Evolutionary conservation across 2,329 filamentous ascomycete genomes (phyloP).

Genomic region (Paramyrothecium sp.): DNA sequence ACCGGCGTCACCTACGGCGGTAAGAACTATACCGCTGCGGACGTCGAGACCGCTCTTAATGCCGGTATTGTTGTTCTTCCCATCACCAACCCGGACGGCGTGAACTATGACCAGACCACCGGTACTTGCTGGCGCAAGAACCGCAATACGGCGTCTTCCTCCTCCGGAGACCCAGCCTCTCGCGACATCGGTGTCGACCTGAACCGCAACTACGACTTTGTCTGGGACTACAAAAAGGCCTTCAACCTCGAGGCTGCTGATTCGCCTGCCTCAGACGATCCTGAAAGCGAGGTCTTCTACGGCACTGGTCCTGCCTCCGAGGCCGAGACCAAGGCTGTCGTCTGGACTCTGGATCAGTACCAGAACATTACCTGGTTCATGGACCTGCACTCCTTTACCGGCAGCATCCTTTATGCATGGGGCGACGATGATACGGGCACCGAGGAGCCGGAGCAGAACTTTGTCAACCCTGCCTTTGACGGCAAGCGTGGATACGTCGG

Average conservation of each 20-base stretch:
- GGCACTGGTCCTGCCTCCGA: conserved; percentile 46
- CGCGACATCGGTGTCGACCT: conserved; percentile 45
- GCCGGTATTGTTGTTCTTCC: conserved; percentile 53
- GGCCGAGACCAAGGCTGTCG: conserved; percentile 46
- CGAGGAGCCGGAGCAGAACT: conserved; percentile 38
- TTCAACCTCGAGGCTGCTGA: conserved; percentile 37
- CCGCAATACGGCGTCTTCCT: conserved; percentile 41
- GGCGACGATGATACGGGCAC: conserved; percentile 46
- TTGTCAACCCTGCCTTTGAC: conserved; percentile 45
- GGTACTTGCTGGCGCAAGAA: conserved; percentile 56
- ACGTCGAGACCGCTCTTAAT: conserved; percentile 50
- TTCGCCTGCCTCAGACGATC: conserved; percentile 34
- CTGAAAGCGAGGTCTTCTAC: conserved; percentile 43
- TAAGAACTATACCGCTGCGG: conserved; percentile 47
- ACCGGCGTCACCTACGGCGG: conserved; percentile 50
- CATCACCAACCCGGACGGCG: conserved; percentile 52
- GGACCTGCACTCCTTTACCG: conserved; percentile 48
- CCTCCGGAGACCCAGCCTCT: conserved; percentile 21
- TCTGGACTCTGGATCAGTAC: conserved; percentile 45
- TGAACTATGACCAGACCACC: conserved; percentile 48
- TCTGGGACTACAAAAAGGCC: conserved; percentile 50
- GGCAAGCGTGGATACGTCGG: conserved; percentile 41
- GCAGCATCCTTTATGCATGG: conserved; percentile 48
- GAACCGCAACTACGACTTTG: conserved; percentile 57
- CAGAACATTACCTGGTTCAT: conserved; percentile 47